phyloP scores from a whole-genome alignment of 768 basidiomycete species.

The Trametes elegans region DNA sequence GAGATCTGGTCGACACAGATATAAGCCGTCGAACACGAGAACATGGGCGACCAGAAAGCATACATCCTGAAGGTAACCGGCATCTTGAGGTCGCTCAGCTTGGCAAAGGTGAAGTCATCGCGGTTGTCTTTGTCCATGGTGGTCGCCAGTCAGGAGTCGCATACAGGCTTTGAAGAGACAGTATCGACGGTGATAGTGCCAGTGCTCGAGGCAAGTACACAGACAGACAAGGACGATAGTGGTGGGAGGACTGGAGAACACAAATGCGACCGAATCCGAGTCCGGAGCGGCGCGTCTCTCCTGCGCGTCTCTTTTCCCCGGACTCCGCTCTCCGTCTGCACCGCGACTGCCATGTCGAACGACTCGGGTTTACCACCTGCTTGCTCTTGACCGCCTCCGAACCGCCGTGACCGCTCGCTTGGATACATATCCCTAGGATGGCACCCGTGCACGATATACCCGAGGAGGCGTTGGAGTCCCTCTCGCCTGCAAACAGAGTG shows the following conservation, averaged over 20 bases:
- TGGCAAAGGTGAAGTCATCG: constrained; percentile 92
- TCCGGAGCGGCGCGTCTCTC: constrained; percentile 2
- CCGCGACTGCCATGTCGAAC: constrained; percentile 3
- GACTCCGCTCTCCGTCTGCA: background rate
- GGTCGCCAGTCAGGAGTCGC: background rate
- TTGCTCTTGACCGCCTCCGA: background rate
- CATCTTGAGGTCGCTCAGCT: constrained; percentile 83
- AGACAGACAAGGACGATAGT: too few relatives aligned
- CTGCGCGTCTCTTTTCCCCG: background rate
- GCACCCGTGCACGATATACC: background rate
- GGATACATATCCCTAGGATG: background rate
- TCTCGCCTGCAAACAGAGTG: constrained; percentile 22
- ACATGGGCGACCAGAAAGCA: too few relatives aligned
- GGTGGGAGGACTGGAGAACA: background rate
- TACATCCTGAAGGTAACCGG: constrained; percentile 88
- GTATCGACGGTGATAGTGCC: too few relatives aligned
- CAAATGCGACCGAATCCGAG: constrained; percentile 7
- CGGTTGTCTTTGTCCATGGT: constrained; percentile 62
- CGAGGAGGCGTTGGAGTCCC: background rate
- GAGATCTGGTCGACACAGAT: constrained; percentile 50
- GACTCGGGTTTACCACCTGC: background rate
- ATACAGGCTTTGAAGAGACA: too few relatives aligned
- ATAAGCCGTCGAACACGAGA: background rate
- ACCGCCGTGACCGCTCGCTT: too few relatives aligned
- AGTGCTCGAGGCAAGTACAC: too few relatives aligned